Base-by-base conservation (phyloP, 2,329 filamentous ascomycete species). In the Bertia moriformis region DNA sequence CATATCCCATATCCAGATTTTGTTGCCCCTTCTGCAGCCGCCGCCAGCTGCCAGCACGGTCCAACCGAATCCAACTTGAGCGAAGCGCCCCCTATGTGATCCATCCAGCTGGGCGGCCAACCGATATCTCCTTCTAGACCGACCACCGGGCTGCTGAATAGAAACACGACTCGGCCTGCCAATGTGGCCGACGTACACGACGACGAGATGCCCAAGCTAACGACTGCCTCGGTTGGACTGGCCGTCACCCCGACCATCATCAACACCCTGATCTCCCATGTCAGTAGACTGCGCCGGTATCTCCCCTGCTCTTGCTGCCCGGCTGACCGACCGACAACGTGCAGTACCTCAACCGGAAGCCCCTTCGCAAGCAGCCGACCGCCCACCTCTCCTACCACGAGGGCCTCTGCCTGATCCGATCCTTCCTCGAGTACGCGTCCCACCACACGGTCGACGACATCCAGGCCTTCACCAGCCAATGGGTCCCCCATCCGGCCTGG, bases 321-420 rank as follows among this genome's bases (percentile, higher is more conserved):
- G 18, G 39, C 43, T 49, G 36, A 47, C 39, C 15, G 37, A 38
- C 27, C 18, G 22, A 17, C n/a, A 10, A 35, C 27, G 40, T n/a
- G 40, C 51, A 91, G 82, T 95, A 91, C 58, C 66, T 93, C 43
- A 82, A 93, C 51, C 79, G 83, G 46, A 83, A 82, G 51, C 71
- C 76, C 1, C 67, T 81, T 20, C 76, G 71, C 44, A 67, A 88
- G 46, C 88, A 88, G 45, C 89, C 89, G 1, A 93, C 85, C 1
- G 83, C 84, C 1, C 85, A 93, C 55, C 77, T 98, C 41, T 88
- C 87, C 39, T 98, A 98, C 61, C 84, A 96, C 54, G 84, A 95
- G 61, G 89, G 88, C 27, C 70, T 98, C 13, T 75, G 85, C 46
- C 69, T 96, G 38, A 81, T 96, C 49, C 83, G 87, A 38, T 74